phyloP scores from a whole-genome alignment of 306 rosid genomes.

The Cucurbita moschata region DNA sequence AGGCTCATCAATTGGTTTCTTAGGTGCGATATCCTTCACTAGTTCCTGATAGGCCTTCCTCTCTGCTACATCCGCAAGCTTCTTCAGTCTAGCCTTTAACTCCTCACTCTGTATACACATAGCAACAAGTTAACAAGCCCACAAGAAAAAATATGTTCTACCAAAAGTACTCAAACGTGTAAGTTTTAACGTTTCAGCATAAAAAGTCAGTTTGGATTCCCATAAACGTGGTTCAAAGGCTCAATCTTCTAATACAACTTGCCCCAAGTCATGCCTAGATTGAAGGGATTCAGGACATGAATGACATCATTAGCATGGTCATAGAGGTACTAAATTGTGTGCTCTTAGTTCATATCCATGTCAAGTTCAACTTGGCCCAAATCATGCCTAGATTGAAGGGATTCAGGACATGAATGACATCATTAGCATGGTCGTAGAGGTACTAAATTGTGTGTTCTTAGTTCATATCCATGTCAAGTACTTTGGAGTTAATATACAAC shows the following conservation, averaged over 20 bases:
- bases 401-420: not conserved
- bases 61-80: conserved; percentile 58
- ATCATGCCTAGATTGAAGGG: too few relatives aligned
- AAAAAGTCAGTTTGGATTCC: not conserved
- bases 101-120: conserved; percentile 51
- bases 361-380: not conserved
- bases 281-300: not conserved
- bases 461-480: not conserved
- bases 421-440: not conserved
- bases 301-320: not conserved
- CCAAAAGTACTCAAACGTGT: not conserved
- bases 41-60: conserved; percentile 76
- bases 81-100: conserved; percentile 52
- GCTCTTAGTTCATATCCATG: not conserved
- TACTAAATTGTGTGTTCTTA: not conserved
- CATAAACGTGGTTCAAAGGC: not conserved
- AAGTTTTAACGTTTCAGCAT: not conserved
- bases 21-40: conserved; percentile 60
- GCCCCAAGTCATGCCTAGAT: not conserved
- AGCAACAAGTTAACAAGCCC: not conserved
- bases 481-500: not conserved
- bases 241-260: not conserved
- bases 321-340: not conserved
- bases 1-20: conserved; percentile 38
- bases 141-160: not conserved